phyloP scores from a whole-genome alignment of 176 grass and related monocot genomes.

The Aegilops bicornis region DNA sequence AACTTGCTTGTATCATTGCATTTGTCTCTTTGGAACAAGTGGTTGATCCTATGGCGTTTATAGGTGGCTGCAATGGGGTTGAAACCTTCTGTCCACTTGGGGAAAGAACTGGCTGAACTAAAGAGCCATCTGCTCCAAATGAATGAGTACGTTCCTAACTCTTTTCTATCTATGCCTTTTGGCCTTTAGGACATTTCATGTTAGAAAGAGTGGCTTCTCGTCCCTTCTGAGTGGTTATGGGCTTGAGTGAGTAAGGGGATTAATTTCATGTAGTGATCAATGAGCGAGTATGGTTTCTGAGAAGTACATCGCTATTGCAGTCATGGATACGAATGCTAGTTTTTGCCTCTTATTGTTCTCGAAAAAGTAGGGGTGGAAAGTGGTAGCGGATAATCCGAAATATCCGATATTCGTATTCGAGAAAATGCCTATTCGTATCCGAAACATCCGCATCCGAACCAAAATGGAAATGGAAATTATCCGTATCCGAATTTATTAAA shows the following conservation, averaged over 20 bases:
- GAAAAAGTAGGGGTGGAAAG: no score
- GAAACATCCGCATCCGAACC: no score
- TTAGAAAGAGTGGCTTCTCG: neutral
- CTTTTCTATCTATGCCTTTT: neutral
- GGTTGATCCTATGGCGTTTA: slow-evolving; percentile 21
- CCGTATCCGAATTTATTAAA: no score
- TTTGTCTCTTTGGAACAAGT: neutral
- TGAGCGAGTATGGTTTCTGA: neutral
- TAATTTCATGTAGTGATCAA: neutral
- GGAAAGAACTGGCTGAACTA: slow-evolving; percentile 79
- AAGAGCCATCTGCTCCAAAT: slow-evolving; percentile 61
- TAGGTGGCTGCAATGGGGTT: slow-evolving; percentile 88
- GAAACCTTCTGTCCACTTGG: slow-evolving; percentile 80
- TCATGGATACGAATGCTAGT: neutral
- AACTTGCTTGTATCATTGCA: neutral
- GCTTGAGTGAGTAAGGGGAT: neutral
- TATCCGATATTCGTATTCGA: no score
- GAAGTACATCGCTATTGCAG: neutral
- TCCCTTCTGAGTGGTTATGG: neutral
- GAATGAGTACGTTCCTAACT: slow-evolving; percentile 67
- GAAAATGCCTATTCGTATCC: no score
- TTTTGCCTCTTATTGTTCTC: neutral
- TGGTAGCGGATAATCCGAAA: no score
- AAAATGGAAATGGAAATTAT: no score
- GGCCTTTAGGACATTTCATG: neutral